These are phyloP conservation scores for Penicillium hesseltinei DNA, from an alignment of 2,329 filamentous ascomycete species.

Conservation along the genomic window DNA sequence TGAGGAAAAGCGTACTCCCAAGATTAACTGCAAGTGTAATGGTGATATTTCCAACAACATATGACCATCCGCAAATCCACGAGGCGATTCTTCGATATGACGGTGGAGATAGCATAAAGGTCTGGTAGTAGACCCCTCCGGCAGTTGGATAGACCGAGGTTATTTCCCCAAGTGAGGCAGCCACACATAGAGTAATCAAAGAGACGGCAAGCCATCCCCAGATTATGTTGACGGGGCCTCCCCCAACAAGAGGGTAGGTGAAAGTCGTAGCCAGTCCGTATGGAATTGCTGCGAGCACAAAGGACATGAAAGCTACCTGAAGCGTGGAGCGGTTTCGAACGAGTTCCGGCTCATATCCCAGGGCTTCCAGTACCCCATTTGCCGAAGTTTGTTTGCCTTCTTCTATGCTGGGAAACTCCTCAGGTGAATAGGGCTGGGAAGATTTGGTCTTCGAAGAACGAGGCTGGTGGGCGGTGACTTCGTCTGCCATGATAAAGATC, in stretches of 20 bases:
- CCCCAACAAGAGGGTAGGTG: conserved; percentile 64
- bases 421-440: background rate
- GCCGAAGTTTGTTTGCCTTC: conserved; percentile 14
- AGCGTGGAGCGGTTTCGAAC: conserved; percentile 55
- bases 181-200: conserved; percentile 59
- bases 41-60: conserved; percentile 74
- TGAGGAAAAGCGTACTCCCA: conserved; percentile 56
- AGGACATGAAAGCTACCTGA: conserved; percentile 37
- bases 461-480: background rate
- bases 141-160: conserved; percentile 65
- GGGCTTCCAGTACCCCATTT: conserved; percentile 29
- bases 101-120: conserved; percentile 61
- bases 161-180: conserved; percentile 65
- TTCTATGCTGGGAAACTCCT: conserved; percentile 6
- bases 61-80: conserved; percentile 69
- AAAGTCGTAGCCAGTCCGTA: conserved; percentile 67
- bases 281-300: conserved; percentile 69
- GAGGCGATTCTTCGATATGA: conserved; percentile 64
- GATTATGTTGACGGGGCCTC: conserved; percentile 65
- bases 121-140: conserved; percentile 67
- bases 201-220: conserved; percentile 67
- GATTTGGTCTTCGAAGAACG: background rate
- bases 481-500: conserved; percentile 3
- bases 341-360: conserved; percentile 65
- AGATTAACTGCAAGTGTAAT: conserved; percentile 72